Evolutionary conservation across 179 eudicot genomes (phyloP), one percentile per base, ranked within the genome.

Genomic region (Silene vulgaris): DNA sequence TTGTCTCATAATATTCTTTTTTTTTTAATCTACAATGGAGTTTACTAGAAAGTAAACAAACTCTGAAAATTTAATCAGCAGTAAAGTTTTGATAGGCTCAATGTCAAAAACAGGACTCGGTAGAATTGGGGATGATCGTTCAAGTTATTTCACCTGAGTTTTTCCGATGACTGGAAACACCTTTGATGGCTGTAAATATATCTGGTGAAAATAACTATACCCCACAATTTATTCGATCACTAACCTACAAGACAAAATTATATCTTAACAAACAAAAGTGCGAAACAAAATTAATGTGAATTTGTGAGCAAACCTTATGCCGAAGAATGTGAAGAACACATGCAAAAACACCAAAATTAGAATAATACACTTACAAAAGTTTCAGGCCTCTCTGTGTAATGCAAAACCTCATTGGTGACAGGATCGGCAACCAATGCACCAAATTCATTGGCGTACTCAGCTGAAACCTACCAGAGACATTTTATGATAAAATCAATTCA

Each of bases 311-410:
- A n/a, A n/a, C n/a, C n/a, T n/a, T n/a, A n/a, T n/a, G n/a, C n/a
- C n/a, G n/a, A n/a, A n/a, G n/a, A n/a, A n/a, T n/a, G n/a, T n/a
- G n/a, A n/a, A n/a, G n/a, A n/a, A n/a, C n/a, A n/a, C n/a, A n/a
- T n/a, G 83, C n/a, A n/a, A n/a, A n/a, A n/a, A n/a, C n/a, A n/a
- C n/a, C n/a, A n/a, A n/a, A n/a, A n/a, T n/a, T n/a, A n/a, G n/a
- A n/a, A n/a, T n/a, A n/a, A n/a, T n/a, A n/a, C n/a, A n/a, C 86
- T 74, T 83, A 86, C 88, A 79, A 86, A 86, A 68, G 88, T 86
- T 79, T 83, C 86, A 5, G 88, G 88, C 77, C 83, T 86, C 75
- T 83, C 88, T 40, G 85, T 86, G 82, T 86, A 86, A 79, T 86
- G 88, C 76, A 86, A 63, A 69, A 86, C 85, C 77, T 86, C 86